These are phyloP conservation scores for Fagopyrum homotropicum DNA, from an alignment of 148 eudicot genomes.

Conservation along the genomic window DNA sequence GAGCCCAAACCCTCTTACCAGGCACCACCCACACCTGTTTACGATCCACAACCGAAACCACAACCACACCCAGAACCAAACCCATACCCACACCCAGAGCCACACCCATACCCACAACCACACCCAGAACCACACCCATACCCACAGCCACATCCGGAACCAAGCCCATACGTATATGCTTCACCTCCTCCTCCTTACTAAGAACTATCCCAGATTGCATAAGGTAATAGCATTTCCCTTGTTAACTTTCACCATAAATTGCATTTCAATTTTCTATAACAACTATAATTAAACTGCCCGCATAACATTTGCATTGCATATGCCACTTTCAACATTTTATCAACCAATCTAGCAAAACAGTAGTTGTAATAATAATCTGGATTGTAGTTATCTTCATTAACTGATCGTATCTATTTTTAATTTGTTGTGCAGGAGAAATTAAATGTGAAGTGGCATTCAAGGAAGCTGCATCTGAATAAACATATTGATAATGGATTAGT, in stretches of 20 bases:
- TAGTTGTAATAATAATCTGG: neutral
- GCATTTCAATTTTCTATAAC: too few relatives aligned
- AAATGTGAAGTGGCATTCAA: neutral
- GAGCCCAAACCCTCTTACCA: too few relatives aligned
- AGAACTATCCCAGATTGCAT: neutral
- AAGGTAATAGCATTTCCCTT: neutral
- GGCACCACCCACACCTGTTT: neutral
- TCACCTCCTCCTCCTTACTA: slow-evolving; percentile 12
- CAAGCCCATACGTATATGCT: slow-evolving; percentile 1
- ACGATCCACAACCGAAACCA: neutral
- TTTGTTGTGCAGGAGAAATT: neutral
- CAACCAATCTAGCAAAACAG: neutral
- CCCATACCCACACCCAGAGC: neutral
- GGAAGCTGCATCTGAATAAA: neutral
- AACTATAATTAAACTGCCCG: too few relatives aligned
- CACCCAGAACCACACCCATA: neutral
- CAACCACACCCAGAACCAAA: neutral
- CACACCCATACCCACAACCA: neutral
- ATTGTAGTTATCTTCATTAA: neutral
- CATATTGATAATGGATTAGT: neutral
- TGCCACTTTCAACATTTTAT: neutral
- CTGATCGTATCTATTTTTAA: neutral
- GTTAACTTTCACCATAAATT: too few relatives aligned
- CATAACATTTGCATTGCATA: neutral
- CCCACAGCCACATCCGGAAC: neutral